Evolutionary conservation across 2,329 filamentous ascomycete genomes (phyloP).

Genomic region (Cordyceps javanica): DNA sequence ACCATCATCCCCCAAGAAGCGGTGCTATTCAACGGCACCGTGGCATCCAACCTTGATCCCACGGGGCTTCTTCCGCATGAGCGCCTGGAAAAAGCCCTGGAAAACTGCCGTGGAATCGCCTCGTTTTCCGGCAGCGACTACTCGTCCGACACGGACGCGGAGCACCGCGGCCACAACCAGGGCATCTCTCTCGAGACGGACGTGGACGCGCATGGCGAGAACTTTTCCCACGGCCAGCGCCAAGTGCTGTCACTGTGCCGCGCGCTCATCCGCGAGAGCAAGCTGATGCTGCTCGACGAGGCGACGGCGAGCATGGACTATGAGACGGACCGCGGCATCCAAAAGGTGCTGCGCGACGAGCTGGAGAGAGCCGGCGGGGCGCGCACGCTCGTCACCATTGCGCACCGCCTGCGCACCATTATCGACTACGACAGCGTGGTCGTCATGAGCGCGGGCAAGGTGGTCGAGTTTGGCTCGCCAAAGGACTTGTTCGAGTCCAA

Average conservation of each 20-base stretch:
- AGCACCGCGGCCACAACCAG: constrained; percentile 20
- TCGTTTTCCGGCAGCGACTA: constrained; percentile 39
- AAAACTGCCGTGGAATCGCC: constrained; percentile 55
- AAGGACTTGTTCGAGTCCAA: constrained; percentile 37
- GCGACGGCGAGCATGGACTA: constrained; percentile 56
- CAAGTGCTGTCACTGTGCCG: constrained; percentile 53
- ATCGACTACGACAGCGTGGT: constrained; percentile 54
- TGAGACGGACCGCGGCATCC: constrained; percentile 50
- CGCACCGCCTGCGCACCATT: constrained; percentile 52
- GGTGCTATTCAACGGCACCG: constrained; percentile 48
- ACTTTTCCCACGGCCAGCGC: constrained; percentile 52
- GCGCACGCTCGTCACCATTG: constrained; percentile 51
- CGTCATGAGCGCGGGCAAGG: constrained; percentile 48
- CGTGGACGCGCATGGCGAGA: constrained; percentile 47
- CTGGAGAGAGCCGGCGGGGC: constrained; percentile 36
- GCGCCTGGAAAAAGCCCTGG: constrained; percentile 52
- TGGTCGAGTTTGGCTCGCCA: constrained; percentile 47
- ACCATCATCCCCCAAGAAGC: constrained; percentile 56
- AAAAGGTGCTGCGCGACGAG: constrained; percentile 45
- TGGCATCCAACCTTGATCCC: constrained; percentile 57
- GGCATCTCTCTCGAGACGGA: constrained; percentile 35
- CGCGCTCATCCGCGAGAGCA: constrained; percentile 48
- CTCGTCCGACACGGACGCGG: constrained; percentile 22
- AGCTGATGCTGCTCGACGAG: constrained; percentile 52
- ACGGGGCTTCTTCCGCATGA: constrained; percentile 48